Conservation (phyloP, 1,284 basidiomycete genomes). For the Cryptococcus sp. region DNA sequence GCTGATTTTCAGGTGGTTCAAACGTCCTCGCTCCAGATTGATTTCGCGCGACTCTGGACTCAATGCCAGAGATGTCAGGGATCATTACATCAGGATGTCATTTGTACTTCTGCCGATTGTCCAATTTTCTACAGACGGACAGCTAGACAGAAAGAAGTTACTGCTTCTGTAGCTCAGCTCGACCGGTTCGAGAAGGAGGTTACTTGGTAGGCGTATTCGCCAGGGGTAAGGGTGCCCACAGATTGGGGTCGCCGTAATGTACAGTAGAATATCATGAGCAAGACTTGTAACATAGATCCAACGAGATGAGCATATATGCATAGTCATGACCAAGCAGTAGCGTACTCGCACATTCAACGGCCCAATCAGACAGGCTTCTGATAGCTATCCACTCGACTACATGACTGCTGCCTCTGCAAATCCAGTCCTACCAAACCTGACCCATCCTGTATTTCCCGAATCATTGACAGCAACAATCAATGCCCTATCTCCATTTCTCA, state of each 20-base stretch:
- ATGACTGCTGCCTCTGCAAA: conserved; percentile 77
- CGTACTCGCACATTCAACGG: neutral
- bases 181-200: conserved; percentile 68
- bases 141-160: conserved; percentile 93
- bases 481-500: conserved; percentile 80
- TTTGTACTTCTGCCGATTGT: conserved; percentile 95
- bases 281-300: neutral
- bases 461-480: conserved; percentile 87
- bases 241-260: no score
- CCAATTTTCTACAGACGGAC: conserved; percentile 98
- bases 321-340: neutral
- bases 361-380: neutral
- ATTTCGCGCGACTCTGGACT: conserved; percentile 91
- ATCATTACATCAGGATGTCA: conserved; percentile 88
- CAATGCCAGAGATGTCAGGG: conserved; percentile 96
- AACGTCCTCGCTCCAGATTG: conserved; percentile 75
- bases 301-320: neutral
- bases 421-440: conserved; percentile 78
- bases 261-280: no score
- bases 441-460: conserved; percentile 80
- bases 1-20: conserved; percentile 50
- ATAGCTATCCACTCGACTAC: conserved; percentile 10
- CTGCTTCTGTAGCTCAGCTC: conserved; percentile 68
- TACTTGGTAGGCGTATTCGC: conserved; percentile 30
- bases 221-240: neutral